Percentiles rank a stretch among this genome's conserved stretches.
phyloP scores from a whole-genome alignment of 345 rosid species.

The Corchorus olitorius region DNA sequence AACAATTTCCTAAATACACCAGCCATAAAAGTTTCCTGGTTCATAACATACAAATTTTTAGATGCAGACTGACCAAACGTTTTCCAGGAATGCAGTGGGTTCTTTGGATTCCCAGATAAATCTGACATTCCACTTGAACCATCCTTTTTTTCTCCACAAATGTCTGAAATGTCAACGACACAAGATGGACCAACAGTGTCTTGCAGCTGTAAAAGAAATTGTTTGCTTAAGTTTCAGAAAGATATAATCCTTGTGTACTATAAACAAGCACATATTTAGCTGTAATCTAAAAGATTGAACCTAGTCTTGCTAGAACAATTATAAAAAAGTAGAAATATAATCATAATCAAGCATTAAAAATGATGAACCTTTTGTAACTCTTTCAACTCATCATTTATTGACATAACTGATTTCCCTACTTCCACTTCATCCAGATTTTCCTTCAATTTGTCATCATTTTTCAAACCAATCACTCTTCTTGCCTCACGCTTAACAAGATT shows the following conservation, averaged over 20 bases:
- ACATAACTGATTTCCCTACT: conserved; percentile 34
- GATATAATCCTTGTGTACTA: neutral
- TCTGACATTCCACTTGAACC: conserved; percentile 28
- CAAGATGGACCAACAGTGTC: conserved; percentile 31
- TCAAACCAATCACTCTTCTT: conserved; percentile 30
- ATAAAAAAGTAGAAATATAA: neutral
- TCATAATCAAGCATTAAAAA: neutral
- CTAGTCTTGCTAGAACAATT: neutral
- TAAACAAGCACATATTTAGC: neutral
- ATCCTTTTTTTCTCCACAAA: conserved; percentile 29
- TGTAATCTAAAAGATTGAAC: neutral
- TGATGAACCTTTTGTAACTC: conserved; percentile 39
- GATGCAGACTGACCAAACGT: conserved; percentile 26
- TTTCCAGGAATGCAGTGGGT: conserved; percentile 31
- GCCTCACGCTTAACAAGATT: conserved; percentile 58
- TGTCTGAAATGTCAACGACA: conserved; percentile 23
- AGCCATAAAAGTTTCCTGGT: conserved; percentile 32
- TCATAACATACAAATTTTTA: conserved; percentile 37
- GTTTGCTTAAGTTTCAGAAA: neutral
- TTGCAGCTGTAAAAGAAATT: conserved; percentile 40
- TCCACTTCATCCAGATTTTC: conserved; percentile 36
- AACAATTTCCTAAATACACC: conserved; percentile 47
- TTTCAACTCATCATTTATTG: conserved; percentile 32
- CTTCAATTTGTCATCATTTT: conserved; percentile 24
- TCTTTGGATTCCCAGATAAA: conserved; percentile 32